Evolutionary conservation across 2,329 filamentous ascomycete genomes (phyloP), one percentile per base, ranked within the genome.

Genomic region (Colletotrichum graminicola): DNA sequence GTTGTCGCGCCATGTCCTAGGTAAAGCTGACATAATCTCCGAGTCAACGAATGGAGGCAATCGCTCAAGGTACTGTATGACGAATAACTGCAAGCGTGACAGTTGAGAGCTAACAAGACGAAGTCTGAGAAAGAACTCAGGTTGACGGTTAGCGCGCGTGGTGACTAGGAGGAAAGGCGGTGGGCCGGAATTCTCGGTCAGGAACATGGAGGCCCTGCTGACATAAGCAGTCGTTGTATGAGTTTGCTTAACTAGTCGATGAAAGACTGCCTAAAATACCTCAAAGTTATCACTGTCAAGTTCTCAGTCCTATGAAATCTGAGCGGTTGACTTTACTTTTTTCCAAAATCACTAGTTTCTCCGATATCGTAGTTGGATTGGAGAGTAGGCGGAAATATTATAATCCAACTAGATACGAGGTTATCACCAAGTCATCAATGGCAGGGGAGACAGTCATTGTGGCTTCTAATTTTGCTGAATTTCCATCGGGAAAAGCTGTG

Each of bases 1-100:
- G 76, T 76, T 79, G 62, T 84, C 80, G 62, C 79, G 80, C 49
- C 70, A 70, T 8, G 23, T 61, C 26, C 62, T 74, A 1, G 61
- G 41, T 43, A 54, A 59, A 12, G 60, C 51, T n/a, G 67, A 56
- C 73, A 74, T 74, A n/a, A 1, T 23, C 2, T 16, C 0, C 5
- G 0, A n/a, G 16, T 4, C 29, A 29, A 5, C 11, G 34, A 2
- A 14, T 3, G 1, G 16, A 12, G 3, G 6, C 4, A 5, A 0
- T 11, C 1, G 6, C 36, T 23, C 12, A 12, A 26, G 18, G 8
- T 2, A 2, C 21, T 2, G 12, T 60, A 23, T 45, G 23, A 49
- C 34, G 21, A 49, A 3, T 23, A 8, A 57, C 5, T 7, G 12
- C 3, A 12, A 14, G 23, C 11, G 16, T 2, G 18, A 18, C n/a